These are phyloP conservation scores for Fusarium equiseti DNA, from an alignment of 2,329 filamentous ascomycete species.

Conservation along the genomic window DNA sequence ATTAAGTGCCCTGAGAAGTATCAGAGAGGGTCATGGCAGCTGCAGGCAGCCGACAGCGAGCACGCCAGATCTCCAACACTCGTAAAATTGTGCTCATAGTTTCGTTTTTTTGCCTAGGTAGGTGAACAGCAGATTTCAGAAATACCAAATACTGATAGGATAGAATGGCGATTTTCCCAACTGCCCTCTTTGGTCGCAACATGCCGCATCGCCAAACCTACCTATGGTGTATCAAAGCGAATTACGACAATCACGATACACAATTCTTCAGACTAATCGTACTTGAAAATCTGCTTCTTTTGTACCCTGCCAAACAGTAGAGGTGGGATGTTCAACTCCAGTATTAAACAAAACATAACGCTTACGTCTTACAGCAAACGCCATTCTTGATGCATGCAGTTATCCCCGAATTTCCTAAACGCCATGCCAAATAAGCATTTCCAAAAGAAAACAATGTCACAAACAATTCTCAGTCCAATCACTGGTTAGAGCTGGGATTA, in stretches of 20 bases:
- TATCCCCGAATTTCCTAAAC: constrained; percentile 35
- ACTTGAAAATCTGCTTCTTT: constrained; percentile 2
- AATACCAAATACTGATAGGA: background rate
- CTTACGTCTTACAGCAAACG: constrained; percentile 34
- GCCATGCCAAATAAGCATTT: constrained; percentile 36
- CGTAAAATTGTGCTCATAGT: background rate
- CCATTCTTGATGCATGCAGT: constrained; percentile 39
- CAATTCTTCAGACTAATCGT: background rate
- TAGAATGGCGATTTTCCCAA: background rate
- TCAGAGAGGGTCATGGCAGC: constrained; percentile 1
- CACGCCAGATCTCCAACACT: background rate
- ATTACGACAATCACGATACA: background rate
- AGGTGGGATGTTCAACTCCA: constrained; percentile 39
- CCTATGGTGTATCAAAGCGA: background rate
- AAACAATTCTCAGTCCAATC: constrained; percentile 15
- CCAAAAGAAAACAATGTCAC: constrained; percentile 10
- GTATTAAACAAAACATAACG: constrained; percentile 18
- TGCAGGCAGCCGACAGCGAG: constrained; percentile 27
- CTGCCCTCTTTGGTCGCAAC: background rate
- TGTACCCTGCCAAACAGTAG: constrained; percentile 24
- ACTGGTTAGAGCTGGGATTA: constrained; percentile 54
- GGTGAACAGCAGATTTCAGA: background rate
- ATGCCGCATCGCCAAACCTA: background rate
- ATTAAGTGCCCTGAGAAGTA: constrained; percentile 7
- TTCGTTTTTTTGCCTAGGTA: background rate